Evolutionary conservation across 2,329 filamentous ascomycete genomes (phyloP), one percentile per base, ranked within the genome.

Genomic region (Exophiala calicioides): DNA sequence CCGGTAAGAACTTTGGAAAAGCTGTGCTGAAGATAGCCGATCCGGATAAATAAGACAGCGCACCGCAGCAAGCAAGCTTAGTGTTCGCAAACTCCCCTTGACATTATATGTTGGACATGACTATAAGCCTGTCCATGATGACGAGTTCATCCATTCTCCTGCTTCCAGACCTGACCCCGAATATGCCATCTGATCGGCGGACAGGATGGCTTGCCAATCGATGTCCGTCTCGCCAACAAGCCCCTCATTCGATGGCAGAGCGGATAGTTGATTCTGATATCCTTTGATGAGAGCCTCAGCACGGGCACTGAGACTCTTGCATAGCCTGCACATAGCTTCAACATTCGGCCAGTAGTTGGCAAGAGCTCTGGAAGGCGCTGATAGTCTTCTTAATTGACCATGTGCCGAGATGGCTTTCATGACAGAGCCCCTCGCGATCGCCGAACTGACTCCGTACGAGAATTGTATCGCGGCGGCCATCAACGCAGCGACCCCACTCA

Each of bases 1-100:
- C 79, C 60, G 88, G 88, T 36, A 78, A 86, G 68, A 94, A 94
- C 72, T 87, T 90, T 69, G 89, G 89, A 58, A 94, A 95, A 78
- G 85, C 88, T 12, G 79, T 93, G 15, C 62, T 93, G 59, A 85
- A 88, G 73, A n/a, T n/a, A n/a, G n/a, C n/a, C n/a, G n/a, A n/a
- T n/a, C n/a, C n/a, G n/a, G n/a, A n/a, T n/a, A n/a, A n/a, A n/a
- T n/a, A n/a, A n/a, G n/a, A n/a, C n/a, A n/a, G n/a, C n/a, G n/a
- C n/a, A n/a, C n/a, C n/a, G n/a, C n/a, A n/a, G n/a, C n/a, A n/a
- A n/a, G n/a, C n/a, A n/a, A n/a, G n/a, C n/a, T n/a, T n/a, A n/a
- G n/a, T n/a, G n/a, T n/a, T n/a, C n/a, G n/a, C n/a, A n/a, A n/a
- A n/a, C n/a, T n/a, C n/a, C n/a, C n/a, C n/a, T n/a, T n/a, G n/a